phyloP scores from a whole-genome alignment of 2,329 filamentous ascomycete species.

The Cytospora schulzeri region DNA sequence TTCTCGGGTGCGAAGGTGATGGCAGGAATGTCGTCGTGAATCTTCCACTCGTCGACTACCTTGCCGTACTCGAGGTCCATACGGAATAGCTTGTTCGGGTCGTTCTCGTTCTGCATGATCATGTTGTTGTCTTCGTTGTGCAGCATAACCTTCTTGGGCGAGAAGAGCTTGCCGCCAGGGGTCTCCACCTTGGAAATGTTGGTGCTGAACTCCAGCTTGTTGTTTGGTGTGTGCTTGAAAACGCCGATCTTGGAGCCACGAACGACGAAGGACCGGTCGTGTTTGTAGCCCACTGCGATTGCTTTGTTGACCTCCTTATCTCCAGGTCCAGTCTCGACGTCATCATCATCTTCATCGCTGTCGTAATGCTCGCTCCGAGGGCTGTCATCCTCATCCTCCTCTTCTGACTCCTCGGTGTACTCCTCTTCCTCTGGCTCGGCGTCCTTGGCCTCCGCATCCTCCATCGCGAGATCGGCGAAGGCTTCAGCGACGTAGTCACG shows the following conservation, averaged over 20 bases:
- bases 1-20: slow-evolving; percentile 91
- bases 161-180: slow-evolving; percentile 82
- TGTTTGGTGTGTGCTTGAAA: slow-evolving; percentile 93
- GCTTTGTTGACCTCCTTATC: slow-evolving; percentile 86
- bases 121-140: slow-evolving; percentile 88
- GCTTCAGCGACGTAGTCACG: slow-evolving; percentile 93
- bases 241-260: slow-evolving; percentile 97
- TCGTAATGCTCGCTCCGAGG: slow-evolving; percentile 59
- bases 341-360: slow-evolving; percentile 70
- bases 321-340: slow-evolving; percentile 69
- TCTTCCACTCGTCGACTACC: slow-evolving; percentile 97
- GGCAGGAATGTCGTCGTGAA: slow-evolving; percentile 94
- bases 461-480: slow-evolving; percentile 92
- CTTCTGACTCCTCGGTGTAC: slow-evolving; percentile 53
- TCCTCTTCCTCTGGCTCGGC: slow-evolving; percentile 48
- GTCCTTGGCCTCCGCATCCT: slow-evolving; percentile 63
- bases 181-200: slow-evolving; percentile 97
- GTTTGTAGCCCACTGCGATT: slow-evolving; percentile 93
- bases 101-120: slow-evolving; percentile 79
- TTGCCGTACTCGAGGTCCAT: slow-evolving; percentile 99
- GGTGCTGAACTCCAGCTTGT: slow-evolving; percentile 92
- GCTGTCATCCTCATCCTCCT: slow-evolving; percentile 60
- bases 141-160: slow-evolving; percentile 94
- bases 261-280: slow-evolving; percentile 95
- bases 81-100: slow-evolving; percentile 89